Percentiles rank a stretch among this genome's conserved stretches.
phyloP scores from a whole-genome alignment of 1,284 basidiomycete species.

The Schizophyllum amplum region DNA sequence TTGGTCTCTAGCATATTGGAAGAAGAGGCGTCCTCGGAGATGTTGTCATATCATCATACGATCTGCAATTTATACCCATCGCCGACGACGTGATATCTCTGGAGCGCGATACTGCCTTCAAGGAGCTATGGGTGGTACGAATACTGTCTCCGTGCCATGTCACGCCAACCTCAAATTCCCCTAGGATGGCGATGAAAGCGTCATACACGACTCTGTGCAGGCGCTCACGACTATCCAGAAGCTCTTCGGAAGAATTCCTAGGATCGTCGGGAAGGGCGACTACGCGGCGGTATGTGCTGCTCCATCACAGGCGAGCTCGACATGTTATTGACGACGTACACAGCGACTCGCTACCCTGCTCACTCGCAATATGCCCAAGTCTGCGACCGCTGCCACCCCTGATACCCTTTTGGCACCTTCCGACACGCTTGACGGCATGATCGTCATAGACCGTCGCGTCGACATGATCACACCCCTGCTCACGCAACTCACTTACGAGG shows the following conservation, averaged over 20 bases:
- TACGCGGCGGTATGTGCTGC: constrained; percentile 65
- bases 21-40: constrained; percentile 89
- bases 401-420: constrained; percentile 35
- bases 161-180: not conserved
- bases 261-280: constrained; percentile 92
- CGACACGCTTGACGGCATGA: constrained; percentile 75
- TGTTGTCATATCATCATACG: constrained; percentile 78
- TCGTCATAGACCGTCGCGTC: constrained; percentile 86
- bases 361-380: constrained; percentile 46
- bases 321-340: not conserved
- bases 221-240: constrained; percentile 83
- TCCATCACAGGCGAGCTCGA: no score
- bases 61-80: constrained; percentile 88
- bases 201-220: constrained; percentile 83
- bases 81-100: constrained; percentile 88
- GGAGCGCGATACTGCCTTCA: constrained; percentile 78
- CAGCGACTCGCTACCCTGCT: constrained; percentile 76
- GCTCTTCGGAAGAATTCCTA: constrained; percentile 85
- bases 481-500: constrained; percentile 96
- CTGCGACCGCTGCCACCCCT: constrained; percentile 25
- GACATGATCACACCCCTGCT: constrained; percentile 95
- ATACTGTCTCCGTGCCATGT: constrained; percentile 3
- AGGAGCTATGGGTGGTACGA: constrained; percentile 80
- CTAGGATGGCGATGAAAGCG: constrained; percentile 90
- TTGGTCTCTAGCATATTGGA: constrained; percentile 80